phyloP scores from a whole-genome alignment of 1,284 basidiomycete species.

The Puccinia coronata region DNA sequence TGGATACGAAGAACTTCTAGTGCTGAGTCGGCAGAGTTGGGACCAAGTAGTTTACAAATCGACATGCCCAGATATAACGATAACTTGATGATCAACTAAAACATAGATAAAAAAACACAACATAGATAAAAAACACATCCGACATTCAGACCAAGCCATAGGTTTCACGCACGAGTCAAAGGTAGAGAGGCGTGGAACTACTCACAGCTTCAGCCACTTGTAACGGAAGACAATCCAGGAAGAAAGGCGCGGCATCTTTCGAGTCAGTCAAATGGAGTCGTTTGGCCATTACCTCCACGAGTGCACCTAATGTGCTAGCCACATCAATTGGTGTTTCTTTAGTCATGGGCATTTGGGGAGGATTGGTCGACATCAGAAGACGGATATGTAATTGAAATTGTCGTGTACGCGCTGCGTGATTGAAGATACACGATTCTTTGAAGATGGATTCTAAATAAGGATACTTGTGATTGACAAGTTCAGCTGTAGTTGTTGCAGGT shows the following conservation, averaged over 20 bases:
- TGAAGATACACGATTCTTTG: slow-evolving; percentile 46
- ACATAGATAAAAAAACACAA: not conserved
- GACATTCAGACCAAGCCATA: not conserved
- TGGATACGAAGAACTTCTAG: slow-evolving; percentile 47
- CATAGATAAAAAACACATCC: not conserved
- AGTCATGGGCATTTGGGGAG: slow-evolving; percentile 23
- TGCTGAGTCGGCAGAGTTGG: slow-evolving; percentile 36
- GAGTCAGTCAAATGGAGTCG: slow-evolving; percentile 47
- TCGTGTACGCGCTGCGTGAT: slow-evolving; percentile 39
- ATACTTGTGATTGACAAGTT: slow-evolving; percentile 46
- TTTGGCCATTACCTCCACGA: slow-evolving; percentile 48
- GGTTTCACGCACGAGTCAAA: not conserved
- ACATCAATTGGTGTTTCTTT: slow-evolving; percentile 21
- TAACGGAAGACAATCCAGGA: slow-evolving; percentile 40
- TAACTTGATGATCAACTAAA: slow-evolving; percentile 46
- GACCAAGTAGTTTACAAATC: slow-evolving; percentile 45
- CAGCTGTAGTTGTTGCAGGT: slow-evolving; percentile 3
- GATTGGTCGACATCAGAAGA: slow-evolving; percentile 29
- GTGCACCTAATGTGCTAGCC: slow-evolving; percentile 3
- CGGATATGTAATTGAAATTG: slow-evolving; percentile 49
- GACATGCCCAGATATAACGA: slow-evolving; percentile 48
- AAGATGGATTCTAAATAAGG: slow-evolving; percentile 50
- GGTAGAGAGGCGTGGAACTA: not conserved
- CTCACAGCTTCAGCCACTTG: slow-evolving; percentile 48
- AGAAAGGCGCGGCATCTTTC: slow-evolving; percentile 48